phyloP scores from a whole-genome alignment of 1,139 yeast species.

The Geotrichum histeridarum region DNA sequence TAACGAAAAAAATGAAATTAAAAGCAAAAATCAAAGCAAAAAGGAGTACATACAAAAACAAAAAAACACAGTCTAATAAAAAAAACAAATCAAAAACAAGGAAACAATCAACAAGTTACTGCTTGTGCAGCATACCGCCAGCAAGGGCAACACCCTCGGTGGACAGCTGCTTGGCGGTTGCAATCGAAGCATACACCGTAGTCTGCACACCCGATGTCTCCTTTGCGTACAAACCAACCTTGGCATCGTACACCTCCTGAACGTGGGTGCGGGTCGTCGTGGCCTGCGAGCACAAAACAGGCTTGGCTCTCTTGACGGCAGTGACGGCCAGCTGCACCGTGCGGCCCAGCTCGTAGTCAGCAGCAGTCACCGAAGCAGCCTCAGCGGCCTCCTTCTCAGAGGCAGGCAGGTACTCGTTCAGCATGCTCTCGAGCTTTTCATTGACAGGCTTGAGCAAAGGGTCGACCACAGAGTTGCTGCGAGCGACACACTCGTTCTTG shows the following conservation, averaged over 20 bases:
- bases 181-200: constrained; percentile 24
- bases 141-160: constrained; percentile 22
- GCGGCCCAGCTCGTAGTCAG: constrained; percentile 32
- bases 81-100: neutral
- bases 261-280: constrained; percentile 29
- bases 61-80: too few relatives aligned
- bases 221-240: constrained; percentile 27
- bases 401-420: constrained; percentile 46
- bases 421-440: constrained; percentile 45
- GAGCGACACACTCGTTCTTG: constrained; percentile 33
- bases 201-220: constrained; percentile 20
- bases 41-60: neutral
- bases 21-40: neutral
- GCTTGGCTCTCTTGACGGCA: constrained; percentile 36
- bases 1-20: neutral
- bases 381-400: constrained; percentile 27
- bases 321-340: constrained; percentile 33
- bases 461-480: constrained; percentile 62
- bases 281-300: constrained; percentile 32
- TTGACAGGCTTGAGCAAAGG: constrained; percentile 61
- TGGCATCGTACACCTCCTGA: constrained; percentile 30
- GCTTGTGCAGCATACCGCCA: constrained; percentile 15
- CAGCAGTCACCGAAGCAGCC: constrained; percentile 35
- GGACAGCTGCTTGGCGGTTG: constrained; percentile 25
- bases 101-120: neutral